phyloP scores from a whole-genome alignment of 2,329 filamentous ascomycete genomes.

The Leptographium galeiforme region DNA sequence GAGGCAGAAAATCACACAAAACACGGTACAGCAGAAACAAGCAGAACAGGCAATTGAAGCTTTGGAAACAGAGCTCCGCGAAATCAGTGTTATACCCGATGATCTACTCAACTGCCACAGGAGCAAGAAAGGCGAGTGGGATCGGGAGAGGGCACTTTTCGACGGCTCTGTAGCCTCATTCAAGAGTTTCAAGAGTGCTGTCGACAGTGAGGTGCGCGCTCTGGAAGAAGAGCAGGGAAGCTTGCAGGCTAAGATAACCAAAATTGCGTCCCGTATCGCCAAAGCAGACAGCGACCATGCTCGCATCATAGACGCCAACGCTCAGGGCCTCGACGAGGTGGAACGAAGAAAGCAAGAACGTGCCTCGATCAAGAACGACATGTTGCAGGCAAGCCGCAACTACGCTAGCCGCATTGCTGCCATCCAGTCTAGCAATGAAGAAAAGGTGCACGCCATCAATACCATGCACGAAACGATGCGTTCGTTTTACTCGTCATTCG shows the following conservation, averaged over 20 bases:
- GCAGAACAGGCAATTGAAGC: constrained; percentile 23
- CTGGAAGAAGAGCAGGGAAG: constrained; percentile 51
- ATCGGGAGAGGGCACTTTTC: constrained; percentile 43
- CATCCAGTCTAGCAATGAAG: constrained; percentile 21
- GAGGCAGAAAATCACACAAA: constrained; percentile 61
- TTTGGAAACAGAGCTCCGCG: constrained; percentile 47
- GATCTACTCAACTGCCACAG: constrained; percentile 46
- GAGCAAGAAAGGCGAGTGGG: constrained; percentile 37
- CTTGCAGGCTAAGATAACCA: constrained; percentile 56
- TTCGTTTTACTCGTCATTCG: constrained; percentile 28
- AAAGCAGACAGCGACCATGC: constrained; percentile 63
- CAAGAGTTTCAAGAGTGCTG: constrained; percentile 43
- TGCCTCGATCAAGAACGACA: constrained; percentile 31
- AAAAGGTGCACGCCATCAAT: constrained; percentile 27
- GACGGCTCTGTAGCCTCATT: constrained; percentile 42
- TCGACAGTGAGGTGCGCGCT: constrained; percentile 49
- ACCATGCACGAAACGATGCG: constrained; percentile 22
- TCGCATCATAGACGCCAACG: constrained; percentile 56
- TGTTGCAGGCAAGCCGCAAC: constrained; percentile 30
- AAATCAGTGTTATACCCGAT: constrained; percentile 49
- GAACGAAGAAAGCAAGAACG: constrained; percentile 43
- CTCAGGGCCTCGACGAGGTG: constrained; percentile 49
- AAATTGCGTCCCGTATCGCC: constrained; percentile 55
- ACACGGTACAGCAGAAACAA: constrained; percentile 59
- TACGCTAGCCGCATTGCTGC: constrained; percentile 25